A percentile compares a stretch with the other conserved stretches of the same genome.
Conservation (phyloP, 2,329 filamentous ascomycete genomes). For the Macrophomina pseudophaseolina region DNA sequence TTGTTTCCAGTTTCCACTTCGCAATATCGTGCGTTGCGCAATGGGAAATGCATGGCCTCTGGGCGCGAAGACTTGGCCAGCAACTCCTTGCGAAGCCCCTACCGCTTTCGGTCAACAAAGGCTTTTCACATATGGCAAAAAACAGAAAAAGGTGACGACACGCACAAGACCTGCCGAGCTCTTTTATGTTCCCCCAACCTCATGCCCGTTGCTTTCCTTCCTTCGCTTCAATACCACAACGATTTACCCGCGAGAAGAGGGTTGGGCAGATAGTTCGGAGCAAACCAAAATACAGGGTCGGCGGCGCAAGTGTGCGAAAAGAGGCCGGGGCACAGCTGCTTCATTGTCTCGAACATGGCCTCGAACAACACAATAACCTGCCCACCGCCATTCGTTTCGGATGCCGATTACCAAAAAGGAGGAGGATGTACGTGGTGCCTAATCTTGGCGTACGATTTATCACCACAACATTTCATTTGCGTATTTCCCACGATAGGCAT, state of each 20-base stretch:
- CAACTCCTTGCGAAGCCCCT: not conserved
- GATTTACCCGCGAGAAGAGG: not conserved
- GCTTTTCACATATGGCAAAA: not conserved
- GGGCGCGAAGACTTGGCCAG: slow-evolving; percentile 7
- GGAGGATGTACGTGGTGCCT: slow-evolving; percentile 34
- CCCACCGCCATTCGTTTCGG: slow-evolving; percentile 34
- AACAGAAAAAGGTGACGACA: not conserved
- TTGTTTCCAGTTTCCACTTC: not conserved
- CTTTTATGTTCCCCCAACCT: not conserved
- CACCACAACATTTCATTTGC: no score
- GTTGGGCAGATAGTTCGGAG: no score
- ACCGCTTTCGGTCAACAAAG: slow-evolving; percentile 6
- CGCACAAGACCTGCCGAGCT: not conserved
- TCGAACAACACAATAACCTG: slow-evolving; percentile 25
- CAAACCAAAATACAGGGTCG: no score
- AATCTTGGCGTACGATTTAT: no score
- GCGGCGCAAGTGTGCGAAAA: not conserved
- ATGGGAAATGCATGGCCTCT: slow-evolving; percentile 22
- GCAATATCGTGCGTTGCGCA: not conserved
- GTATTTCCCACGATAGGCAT: no score
- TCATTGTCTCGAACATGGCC: not conserved
- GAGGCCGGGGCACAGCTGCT: not conserved
- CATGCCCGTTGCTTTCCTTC: not conserved
- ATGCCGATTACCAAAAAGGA: slow-evolving; percentile 30
- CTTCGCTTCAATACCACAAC: not conserved